Percentiles rank a stretch among this genome's conserved stretches.
These are phyloP conservation scores for Populus trichocarpa DNA, from an alignment of 441 rosid genomes.

Conservation along the genomic window DNA sequence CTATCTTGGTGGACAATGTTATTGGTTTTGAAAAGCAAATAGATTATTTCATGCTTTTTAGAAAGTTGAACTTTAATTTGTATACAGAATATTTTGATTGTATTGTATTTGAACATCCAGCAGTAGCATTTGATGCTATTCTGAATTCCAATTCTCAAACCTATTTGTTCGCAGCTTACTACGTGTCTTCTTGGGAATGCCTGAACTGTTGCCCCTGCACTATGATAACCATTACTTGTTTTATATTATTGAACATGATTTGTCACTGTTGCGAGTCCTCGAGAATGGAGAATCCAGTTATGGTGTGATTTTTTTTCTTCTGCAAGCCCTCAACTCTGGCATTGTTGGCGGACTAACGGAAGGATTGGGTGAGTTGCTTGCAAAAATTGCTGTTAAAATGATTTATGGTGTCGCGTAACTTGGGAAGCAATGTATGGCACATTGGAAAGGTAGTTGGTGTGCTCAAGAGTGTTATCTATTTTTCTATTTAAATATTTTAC, in stretches of 20 bases:
- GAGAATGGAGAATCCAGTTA: too few species aligned
- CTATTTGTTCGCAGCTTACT: too few species aligned
- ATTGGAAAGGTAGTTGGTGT: not conserved
- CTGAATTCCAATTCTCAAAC: not conserved
- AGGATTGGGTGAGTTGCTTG: not conserved
- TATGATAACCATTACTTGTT: too few species aligned
- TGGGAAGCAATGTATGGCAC: not conserved
- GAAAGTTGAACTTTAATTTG: constrained; percentile 1
- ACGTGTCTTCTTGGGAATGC: too few species aligned
- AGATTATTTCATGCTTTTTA: constrained; percentile 5
- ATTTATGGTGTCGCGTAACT: not conserved
- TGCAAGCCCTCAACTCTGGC: not conserved
- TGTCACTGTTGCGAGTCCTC: too few species aligned
- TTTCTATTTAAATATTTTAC: not conserved
- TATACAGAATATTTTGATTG: not conserved
- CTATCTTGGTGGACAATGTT: not conserved
- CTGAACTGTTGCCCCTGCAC: too few species aligned
- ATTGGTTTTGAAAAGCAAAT: constrained; percentile 3
- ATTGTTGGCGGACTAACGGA: not conserved
- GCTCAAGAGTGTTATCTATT: not conserved
- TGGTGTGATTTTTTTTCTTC: not conserved
- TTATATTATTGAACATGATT: too few species aligned
- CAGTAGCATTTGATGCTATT: not conserved
- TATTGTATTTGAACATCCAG: not conserved
- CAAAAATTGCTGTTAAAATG: not conserved